A percentile compares a stretch with the other conserved stretches of the same genome.
These are phyloP conservation scores for Trichoderma brevicompactum DNA, from an alignment of 2,329 filamentous ascomycete genomes.

Conservation along the genomic window DNA sequence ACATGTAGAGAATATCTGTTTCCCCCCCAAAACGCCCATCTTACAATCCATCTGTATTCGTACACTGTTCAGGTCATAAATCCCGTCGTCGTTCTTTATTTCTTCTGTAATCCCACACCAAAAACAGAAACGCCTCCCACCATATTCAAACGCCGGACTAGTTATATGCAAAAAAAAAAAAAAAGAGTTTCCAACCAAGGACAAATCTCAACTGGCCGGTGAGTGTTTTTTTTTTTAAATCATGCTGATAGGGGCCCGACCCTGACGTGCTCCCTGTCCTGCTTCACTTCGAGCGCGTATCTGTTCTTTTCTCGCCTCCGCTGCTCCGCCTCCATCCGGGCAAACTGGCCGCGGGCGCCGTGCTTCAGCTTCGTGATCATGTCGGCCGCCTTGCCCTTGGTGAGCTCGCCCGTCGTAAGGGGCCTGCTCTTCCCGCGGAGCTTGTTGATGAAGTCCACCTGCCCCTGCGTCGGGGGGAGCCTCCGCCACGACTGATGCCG, in stretches of 20 bases:
- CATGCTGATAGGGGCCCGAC: slow-evolving; percentile 57
- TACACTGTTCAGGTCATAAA: background rate
- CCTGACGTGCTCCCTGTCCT: slow-evolving; percentile 55
- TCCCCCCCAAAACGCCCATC: background rate
- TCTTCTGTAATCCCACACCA: background rate
- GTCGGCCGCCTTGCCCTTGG: slow-evolving; percentile 80
- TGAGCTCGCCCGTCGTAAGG: slow-evolving; percentile 62
- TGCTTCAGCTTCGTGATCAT: slow-evolving; percentile 93
- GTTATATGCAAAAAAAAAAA: background rate
- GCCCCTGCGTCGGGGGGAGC: slow-evolving; percentile 63
- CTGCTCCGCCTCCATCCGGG: slow-evolving; percentile 56
- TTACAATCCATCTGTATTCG: background rate
- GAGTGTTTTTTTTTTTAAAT: background rate
- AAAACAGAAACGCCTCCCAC: slow-evolving; percentile 5
- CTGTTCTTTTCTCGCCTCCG: slow-evolving; percentile 50
- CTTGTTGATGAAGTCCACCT: slow-evolving; percentile 73
- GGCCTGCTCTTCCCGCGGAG: slow-evolving; percentile 57
- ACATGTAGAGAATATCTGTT: slow-evolving; percentile 5
- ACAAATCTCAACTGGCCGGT: no score
- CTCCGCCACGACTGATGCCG: slow-evolving; percentile 72
- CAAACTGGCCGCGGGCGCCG: slow-evolving; percentile 71
- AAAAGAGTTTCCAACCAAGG: no score
- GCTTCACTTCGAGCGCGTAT: slow-evolving; percentile 46
- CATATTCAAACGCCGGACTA: background rate
- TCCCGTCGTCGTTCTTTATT: background rate